Evolutionary conservation across 805 yeast species (phyloP).

Genomic region (Spathaspora passalidarum): DNA sequence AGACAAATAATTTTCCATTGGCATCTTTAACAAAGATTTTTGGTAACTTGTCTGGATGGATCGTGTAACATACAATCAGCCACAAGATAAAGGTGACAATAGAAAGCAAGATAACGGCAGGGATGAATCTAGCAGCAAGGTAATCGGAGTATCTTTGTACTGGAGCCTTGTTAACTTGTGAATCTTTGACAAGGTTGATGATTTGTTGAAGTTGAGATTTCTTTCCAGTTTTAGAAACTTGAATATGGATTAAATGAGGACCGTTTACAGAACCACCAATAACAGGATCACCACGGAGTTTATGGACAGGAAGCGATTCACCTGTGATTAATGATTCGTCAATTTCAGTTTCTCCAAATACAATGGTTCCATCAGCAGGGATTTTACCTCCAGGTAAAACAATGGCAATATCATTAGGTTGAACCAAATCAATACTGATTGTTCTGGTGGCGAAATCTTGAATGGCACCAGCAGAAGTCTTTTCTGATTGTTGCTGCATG

Average conservation of each 20-base stretch:
- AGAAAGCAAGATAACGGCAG: constrained; percentile 62
- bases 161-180: constrained; percentile 87
- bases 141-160: constrained; percentile 86
- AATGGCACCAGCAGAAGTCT: constrained; percentile 7
- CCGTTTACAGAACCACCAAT: constrained; percentile 94
- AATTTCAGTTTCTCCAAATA: constrained; percentile 75
- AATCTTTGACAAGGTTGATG: constrained; percentile 80
- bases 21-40: constrained; percentile 41
- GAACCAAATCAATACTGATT: constrained; percentile 75
- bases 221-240: constrained; percentile 70
- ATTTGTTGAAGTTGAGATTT: constrained; percentile 86
- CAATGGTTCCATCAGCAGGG: constrained; percentile 87
- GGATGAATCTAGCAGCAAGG: constrained; percentile 83
- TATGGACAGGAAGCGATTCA: constrained; percentile 75
- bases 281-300: constrained; percentile 56
- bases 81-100: constrained; percentile 54
- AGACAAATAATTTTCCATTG: constrained; percentile 60
- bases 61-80: constrained; percentile 29
- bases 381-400: constrained; percentile 83
- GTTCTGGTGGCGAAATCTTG: constrained; percentile 37
- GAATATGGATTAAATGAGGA: constrained; percentile 63
- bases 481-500: constrained; percentile 5
- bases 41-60: constrained; percentile 35
- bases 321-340: constrained; percentile 93
- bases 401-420: constrained; percentile 71